These are phyloP conservation scores for Cordia subcordata DNA, from an alignment of 257 asterid species.

Conservation along the genomic window DNA sequence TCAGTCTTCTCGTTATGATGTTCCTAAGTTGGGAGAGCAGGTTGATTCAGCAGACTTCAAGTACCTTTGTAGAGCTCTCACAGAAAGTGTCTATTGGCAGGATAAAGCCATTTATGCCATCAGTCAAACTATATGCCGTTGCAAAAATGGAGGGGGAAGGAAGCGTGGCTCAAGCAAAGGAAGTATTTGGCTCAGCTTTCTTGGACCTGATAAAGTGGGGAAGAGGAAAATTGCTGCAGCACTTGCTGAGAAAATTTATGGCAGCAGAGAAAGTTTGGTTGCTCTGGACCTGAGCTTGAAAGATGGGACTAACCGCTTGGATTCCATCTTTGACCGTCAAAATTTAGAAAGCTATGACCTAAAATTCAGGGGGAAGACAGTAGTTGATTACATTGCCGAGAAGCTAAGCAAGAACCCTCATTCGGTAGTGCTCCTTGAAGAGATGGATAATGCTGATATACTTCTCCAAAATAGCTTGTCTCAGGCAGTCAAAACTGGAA, in stretches of 20 bases:
- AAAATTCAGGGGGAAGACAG: constrained; percentile 58
- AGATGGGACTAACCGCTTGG: constrained; percentile 20
- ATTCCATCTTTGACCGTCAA: constrained; percentile 38
- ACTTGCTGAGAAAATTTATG: constrained; percentile 65
- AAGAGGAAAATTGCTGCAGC: constrained; percentile 66
- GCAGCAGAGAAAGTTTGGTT: constrained; percentile 41
- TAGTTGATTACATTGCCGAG: constrained; percentile 71
- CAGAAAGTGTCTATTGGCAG: constrained; percentile 75
- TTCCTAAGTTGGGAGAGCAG: constrained; percentile 32
- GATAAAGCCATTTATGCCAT: constrained; percentile 59
- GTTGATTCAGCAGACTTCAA: constrained; percentile 38
- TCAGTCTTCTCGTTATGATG: constrained; percentile 34
- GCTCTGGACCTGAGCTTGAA: constrained; percentile 46
- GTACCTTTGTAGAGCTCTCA: constrained; percentile 49
- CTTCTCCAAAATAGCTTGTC: constrained; percentile 56
- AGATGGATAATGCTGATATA: constrained; percentile 76
- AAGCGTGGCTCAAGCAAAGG: constrained; percentile 41
- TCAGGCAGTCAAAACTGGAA: constrained; percentile 70
- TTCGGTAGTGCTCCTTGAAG: constrained; percentile 69
- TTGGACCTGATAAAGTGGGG: constrained; percentile 83
- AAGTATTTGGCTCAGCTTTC: constrained; percentile 72
- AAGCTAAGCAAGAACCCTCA: constrained; percentile 55
- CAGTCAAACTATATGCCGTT: constrained; percentile 43
- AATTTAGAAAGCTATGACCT: constrained; percentile 24
- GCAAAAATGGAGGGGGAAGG: constrained; percentile 45